Conservation (phyloP, 352 stramenopile genomes). For the Phytopythium helicoides region DNA sequence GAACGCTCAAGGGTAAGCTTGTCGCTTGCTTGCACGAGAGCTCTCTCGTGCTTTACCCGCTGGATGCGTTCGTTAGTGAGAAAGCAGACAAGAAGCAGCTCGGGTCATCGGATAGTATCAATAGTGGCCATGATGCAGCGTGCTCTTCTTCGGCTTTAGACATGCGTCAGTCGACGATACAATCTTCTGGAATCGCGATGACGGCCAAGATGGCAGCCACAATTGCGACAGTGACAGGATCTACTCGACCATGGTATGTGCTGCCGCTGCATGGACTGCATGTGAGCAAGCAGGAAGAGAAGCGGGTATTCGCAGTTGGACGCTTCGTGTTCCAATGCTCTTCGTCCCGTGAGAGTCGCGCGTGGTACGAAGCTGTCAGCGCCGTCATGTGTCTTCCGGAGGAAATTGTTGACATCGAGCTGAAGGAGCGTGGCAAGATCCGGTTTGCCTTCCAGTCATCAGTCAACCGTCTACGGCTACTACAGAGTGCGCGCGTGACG, state of each 20-base stretch:
- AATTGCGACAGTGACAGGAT: constrained; percentile 1
- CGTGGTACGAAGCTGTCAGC: constrained; percentile 72
- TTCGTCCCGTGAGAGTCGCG: constrained; percentile 49
- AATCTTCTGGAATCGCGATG: not conserved
- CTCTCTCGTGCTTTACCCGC: constrained; percentile 75
- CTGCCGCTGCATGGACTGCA: constrained; percentile 62
- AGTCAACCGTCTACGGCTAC: constrained; percentile 66
- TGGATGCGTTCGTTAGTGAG: constrained; percentile 33
- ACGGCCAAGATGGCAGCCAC: constrained; percentile 1
- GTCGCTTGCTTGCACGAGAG: constrained; percentile 81
- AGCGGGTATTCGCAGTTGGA: constrained; percentile 59
- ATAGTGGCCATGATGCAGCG: not conserved
- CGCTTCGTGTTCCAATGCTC: constrained; percentile 55
- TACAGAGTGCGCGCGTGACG: constrained; percentile 79
- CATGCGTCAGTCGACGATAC: not conserved
- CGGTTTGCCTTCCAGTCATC: constrained; percentile 58
- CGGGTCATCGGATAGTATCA: not conserved
- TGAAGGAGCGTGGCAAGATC: constrained; percentile 74
- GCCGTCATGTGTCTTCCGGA: constrained; percentile 55
- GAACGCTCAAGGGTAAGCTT: constrained; percentile 71
- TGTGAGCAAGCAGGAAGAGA: constrained; percentile 63
- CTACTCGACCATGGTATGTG: constrained; percentile 76
- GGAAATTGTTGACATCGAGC: constrained; percentile 77
- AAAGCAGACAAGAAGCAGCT: constrained; percentile 41
- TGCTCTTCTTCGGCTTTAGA: not conserved